Base-by-base conservation (phyloP, 116 monocot genomes). In the Trichopus zeylanicus region DNA sequence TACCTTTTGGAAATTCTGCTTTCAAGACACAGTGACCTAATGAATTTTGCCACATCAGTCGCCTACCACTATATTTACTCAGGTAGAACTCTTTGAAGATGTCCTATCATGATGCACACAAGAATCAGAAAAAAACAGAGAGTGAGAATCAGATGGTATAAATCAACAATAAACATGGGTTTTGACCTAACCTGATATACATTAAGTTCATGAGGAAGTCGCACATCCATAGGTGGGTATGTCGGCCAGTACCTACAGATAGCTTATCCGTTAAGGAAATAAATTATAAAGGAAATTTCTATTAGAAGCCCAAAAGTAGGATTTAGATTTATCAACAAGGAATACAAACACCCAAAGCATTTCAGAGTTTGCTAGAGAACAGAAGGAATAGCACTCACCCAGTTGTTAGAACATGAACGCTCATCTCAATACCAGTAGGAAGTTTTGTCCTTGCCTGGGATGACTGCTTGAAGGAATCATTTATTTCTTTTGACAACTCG, bases 41-140 rank as follows among this genome's bases (percentile, higher is more conserved):
- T 51, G 99, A 99, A 67, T 99, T 92, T 74, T 99, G 99, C 99
- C 99, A 99, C 99, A 99, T 99, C 54, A 99, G 63, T 13, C 99
- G 88, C 66, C 99, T 85, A 38, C 99, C 99, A 75, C 82, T 88
- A 57, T 99, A 82, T 79, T 99, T 99, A 55, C 99, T 99, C 66
- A 99, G 77, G 59, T 99, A 99, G 59, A 99, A 99, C 57, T 99
- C 99, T 68, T 99, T 99, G 59, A 99, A 99, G 59, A 99, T 99
- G 69, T 99, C 88, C 88, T 88, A 54, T 64, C 55, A 23, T 15
- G 19, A 30, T 37, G 33, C 46, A 68, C 70, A 7, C 1, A 59
- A 26, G 51, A 53, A 56, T 21, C n/a, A 20, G 57, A 6, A 56
- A 24, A 49, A 1, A 8, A 8, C 3, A 49, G 42, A 42, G 12